Evolutionary conservation across 2,329 filamentous ascomycete genomes (phyloP), one percentile per base, ranked within the genome.

Genomic region (Xylariaceae sp.): DNA sequence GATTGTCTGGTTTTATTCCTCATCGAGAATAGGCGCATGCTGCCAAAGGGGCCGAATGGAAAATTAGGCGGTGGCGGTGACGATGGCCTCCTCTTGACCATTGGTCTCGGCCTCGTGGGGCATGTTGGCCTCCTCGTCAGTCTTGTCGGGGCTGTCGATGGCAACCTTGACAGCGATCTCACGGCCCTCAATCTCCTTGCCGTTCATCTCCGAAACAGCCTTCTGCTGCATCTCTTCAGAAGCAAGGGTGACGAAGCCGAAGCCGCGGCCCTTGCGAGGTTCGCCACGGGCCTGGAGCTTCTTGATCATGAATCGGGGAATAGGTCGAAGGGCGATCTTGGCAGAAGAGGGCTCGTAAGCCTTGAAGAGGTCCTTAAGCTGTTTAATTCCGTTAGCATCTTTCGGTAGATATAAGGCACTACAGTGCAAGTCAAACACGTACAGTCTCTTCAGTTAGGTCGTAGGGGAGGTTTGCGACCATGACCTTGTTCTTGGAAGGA

Each of bases 161-260:
- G 95, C 95, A 75, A 99, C 93, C 90, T 99, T 99, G 85, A 99
- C 95, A 65, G 95, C 95, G 69, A 99, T 99, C 83, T 98, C 94
- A 73, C 95, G 94, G 65, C 94, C 95, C 78, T 98, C 95, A 68
- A 99, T 95, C 76, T 96, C 91, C 87, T 96, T 98, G 80, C 92
- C 95, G 80, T 99, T 97, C 95, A 99, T 99, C 84, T 99, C 95
- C 50, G 81, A 75, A 66, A 97, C 96, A 66, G 95, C 95, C 89
- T 97, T 96, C 81, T 96, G 88, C 85, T 99, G 95, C 72, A 94
- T 79, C 79, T 96, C 93, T 84, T 99, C 94, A 16, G 92, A 96
- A 64, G 89, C 90, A 62, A 99, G 88, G 60, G 92, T 98, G 64
- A 99, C 95, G 77, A 99, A 99, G 67, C 95, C 95, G 76, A 99